Percentiles rank a stretch among this genome's conserved stretches.
Evolutionary conservation across 2,329 filamentous ascomycete species (phyloP).

Genomic region (Fusarium globosum): DNA sequence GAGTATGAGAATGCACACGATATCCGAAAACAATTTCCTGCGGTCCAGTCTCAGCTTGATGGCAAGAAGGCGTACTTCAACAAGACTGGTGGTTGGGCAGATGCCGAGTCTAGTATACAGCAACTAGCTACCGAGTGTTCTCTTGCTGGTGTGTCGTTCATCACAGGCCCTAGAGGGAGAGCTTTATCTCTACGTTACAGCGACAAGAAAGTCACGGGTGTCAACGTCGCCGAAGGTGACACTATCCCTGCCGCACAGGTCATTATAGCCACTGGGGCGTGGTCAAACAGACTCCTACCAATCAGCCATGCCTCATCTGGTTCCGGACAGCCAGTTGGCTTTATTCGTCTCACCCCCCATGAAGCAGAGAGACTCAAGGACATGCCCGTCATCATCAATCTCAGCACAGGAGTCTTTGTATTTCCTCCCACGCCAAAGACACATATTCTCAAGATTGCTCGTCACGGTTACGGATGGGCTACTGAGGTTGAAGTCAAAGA

Average conservation of each 20-base stretch:
- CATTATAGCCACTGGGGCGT: slow-evolving; percentile 75
- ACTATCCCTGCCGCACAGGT: slow-evolving; percentile 67
- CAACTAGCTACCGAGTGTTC: slow-evolving; percentile 45
- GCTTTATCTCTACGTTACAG: slow-evolving; percentile 40
- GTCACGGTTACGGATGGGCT: slow-evolving; percentile 69
- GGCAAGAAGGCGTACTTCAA: slow-evolving; percentile 46
- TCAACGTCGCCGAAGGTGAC: slow-evolving; percentile 49
- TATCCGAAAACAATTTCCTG: slow-evolving; percentile 30
- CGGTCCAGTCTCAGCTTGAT: slow-evolving; percentile 37
- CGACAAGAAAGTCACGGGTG: slow-evolving; percentile 36
- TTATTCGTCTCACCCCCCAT: slow-evolving; percentile 67
- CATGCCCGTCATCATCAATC: slow-evolving; percentile 69
- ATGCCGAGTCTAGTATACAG: slow-evolving; percentile 45
- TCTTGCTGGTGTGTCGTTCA: slow-evolving; percentile 46
- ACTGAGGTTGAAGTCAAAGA: slow-evolving; percentile 40
- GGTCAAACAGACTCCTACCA: slow-evolving; percentile 67
- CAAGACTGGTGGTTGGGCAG: slow-evolving; percentile 48
- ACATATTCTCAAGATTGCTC: slow-evolving; percentile 67
- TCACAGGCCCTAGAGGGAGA: slow-evolving; percentile 46
- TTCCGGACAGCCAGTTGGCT: slow-evolving; percentile 74
- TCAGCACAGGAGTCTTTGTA: slow-evolving; percentile 64
- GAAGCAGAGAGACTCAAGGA: slow-evolving; percentile 65
- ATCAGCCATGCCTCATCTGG: slow-evolving; percentile 70
- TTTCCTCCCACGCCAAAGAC: slow-evolving; percentile 62
- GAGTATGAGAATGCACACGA: slow-evolving; percentile 42